A percentile compares a stretch with the other conserved stretches of the same genome.
These are phyloP conservation scores for Suillus paluster DNA, from an alignment of 768 basidiomycete species.

Conservation along the genomic window DNA sequence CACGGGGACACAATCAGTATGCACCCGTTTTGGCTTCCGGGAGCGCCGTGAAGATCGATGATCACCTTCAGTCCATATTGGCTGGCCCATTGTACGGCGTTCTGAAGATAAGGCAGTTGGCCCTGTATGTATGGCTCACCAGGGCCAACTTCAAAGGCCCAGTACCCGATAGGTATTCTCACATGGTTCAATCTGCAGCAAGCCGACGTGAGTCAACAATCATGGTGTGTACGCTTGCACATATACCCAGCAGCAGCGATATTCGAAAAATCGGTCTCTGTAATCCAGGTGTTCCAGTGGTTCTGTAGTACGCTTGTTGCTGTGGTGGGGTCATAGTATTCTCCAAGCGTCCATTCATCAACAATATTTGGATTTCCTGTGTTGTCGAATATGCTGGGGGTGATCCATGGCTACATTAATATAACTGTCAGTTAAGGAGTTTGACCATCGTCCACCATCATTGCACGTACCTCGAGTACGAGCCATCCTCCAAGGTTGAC, in stretches of 20 bases:
- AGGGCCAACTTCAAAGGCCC: conserved; percentile 80
- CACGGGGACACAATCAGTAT: conserved; percentile 18
- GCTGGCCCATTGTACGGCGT: conserved; percentile 73
- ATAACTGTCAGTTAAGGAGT: conserved; percentile 44
- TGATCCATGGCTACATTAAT: conserved; percentile 69
- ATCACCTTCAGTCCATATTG: conserved; percentile 78
- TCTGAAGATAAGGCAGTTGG: conserved; percentile 68
- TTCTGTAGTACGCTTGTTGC: conserved; percentile 57
- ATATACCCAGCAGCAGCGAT: conserved; percentile 77
- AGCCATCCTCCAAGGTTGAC: conserved; percentile 82
- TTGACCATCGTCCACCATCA: not conserved
- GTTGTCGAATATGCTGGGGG: conserved; percentile 70
- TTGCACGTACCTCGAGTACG: conserved; percentile 49
- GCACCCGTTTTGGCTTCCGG: conserved; percentile 85
- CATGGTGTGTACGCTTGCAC: conserved; percentile 7
- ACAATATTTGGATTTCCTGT: conserved; percentile 57
- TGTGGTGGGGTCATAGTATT: conserved; percentile 54
- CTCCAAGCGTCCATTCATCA: conserved; percentile 82
- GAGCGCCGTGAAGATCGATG: conserved; percentile 79
- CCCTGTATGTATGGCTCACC: conserved; percentile 84
- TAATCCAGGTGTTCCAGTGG: conserved; percentile 88
- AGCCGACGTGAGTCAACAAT: conserved; percentile 14
- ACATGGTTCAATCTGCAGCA: conserved; percentile 76
- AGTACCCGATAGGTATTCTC: conserved; percentile 86
- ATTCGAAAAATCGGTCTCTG: conserved; percentile 73